Evolutionary conservation across 2,329 filamentous ascomycete genomes (phyloP).

Genomic region (Myriangium duriaei): DNA sequence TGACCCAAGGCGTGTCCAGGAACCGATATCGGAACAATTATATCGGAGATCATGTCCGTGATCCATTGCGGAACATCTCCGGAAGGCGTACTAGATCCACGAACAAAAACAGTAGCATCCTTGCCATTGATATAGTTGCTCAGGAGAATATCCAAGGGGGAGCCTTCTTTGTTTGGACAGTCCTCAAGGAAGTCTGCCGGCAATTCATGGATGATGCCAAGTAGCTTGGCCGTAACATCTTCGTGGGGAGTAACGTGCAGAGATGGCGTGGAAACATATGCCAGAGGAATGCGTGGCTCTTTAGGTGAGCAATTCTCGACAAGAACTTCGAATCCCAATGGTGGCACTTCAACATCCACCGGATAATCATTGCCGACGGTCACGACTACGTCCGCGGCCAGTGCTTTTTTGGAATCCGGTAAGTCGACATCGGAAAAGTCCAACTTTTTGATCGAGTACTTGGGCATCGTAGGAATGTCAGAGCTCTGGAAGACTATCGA

Average conservation of each 20-base stretch:
- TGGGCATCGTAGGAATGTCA: constrained; percentile 64
- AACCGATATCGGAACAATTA: constrained; percentile 75
- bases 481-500: constrained; percentile 60
- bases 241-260: constrained; percentile 56
- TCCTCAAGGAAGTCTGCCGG: constrained; percentile 57
- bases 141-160: constrained; percentile 73
- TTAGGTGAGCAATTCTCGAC: constrained; percentile 65
- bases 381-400: constrained; percentile 70
- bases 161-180: constrained; percentile 66
- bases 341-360: constrained; percentile 61
- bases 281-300: constrained; percentile 65
- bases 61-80: constrained; percentile 71
- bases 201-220: constrained; percentile 59
- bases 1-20: constrained; percentile 71
- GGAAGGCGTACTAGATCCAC: constrained; percentile 57
- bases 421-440: constrained; percentile 60
- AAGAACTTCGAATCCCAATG: constrained; percentile 72
- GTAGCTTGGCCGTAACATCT: constrained; percentile 55
- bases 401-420: constrained; percentile 45
- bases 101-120: constrained; percentile 67
- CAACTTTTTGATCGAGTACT: constrained; percentile 70
- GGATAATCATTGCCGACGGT: constrained; percentile 65
- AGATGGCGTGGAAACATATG: constrained; percentile 56
- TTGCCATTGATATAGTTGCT: constrained; percentile 71
- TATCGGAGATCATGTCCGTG: constrained; percentile 61